phyloP scores from a whole-genome alignment of 306 rosid species.

The Cajanus cajan region DNA sequence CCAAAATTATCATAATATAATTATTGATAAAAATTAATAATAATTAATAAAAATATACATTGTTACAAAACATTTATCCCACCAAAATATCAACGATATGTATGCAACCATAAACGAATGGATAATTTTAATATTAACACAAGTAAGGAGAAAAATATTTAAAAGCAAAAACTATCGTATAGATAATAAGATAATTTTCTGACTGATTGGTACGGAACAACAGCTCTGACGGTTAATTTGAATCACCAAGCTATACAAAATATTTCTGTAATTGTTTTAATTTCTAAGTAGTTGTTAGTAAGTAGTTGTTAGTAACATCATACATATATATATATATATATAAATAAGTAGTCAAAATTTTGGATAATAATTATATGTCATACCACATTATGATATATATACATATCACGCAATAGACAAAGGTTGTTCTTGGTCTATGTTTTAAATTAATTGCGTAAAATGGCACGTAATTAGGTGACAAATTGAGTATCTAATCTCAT shows the following conservation, averaged over 20 bases:
- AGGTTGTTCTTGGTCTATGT: neutral
- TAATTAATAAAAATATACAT: too few relatives aligned
- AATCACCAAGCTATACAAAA: neutral
- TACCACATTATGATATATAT: neutral
- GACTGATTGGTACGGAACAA: neutral
- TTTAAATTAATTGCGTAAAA: neutral
- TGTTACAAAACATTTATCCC: too few relatives aligned
- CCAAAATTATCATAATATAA: too few relatives aligned
- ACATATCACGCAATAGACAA: neutral
- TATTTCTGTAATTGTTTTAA: neutral
- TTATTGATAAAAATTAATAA: too few relatives aligned
- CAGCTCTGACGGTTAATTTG: slow-evolving; percentile 1
- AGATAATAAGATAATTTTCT: neutral
- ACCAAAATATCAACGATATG: too few relatives aligned
- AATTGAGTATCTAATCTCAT: slow-evolving; percentile 7
- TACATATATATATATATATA: too few relatives aligned
- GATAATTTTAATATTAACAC: too few relatives aligned
- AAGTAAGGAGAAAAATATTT: too few relatives aligned
- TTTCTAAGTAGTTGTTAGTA: neutral
- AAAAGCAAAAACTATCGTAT: too few relatives aligned
- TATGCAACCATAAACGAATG: too few relatives aligned
- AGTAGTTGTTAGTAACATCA: neutral
- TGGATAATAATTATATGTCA: neutral
- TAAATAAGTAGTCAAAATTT: too few relatives aligned
- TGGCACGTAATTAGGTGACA: neutral